Base-by-base conservation (phyloP, 176 grass and related monocot genomes). In the barley (Hordeum vulgare) region DNA sequence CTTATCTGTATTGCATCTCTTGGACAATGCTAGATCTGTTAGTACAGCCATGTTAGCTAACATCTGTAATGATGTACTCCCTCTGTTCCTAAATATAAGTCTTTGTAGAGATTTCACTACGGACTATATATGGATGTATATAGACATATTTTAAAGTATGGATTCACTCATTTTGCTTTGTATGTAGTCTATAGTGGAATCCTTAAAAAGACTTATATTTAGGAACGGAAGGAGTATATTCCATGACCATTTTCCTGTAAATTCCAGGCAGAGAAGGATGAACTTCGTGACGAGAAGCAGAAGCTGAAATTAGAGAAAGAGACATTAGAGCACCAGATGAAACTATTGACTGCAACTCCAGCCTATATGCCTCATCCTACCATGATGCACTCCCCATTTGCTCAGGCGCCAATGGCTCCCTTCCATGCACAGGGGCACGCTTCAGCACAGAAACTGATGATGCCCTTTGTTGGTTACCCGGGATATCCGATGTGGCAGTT, bases 281-380 rank as follows among this genome's bases (percentile, higher is more conserved):
- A 94, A n/a, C 87, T 94, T 74, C 87, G 89, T 11, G 89, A 94
- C 24, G 92, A 94, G 87, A 94, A 94, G 74, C 89, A 90, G 47
- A 94, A 75, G 69, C 61, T 91, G 68, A 94, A 90, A 84, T 49
- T 77, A 75, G 92, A 91, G 74, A 94, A 87, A 56, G 92, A 94
- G 23, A 68, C 54, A 66, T 81, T 94, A 40, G 92, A 91, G 74
- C 87, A 91, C 74, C 81, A 94, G 80, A 72, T 91, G 76, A 94
- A 94, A 54, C 84, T 94, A 73, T 28, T 91, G 86, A 82, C 74
- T 2, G 23, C 84, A 39, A 84, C 81, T 69, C 84, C 89, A 20
- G 61, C 86, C 59, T 91, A 87, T 80, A 89, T 91, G 83, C 81
- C 87, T 74, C 89, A 89, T n/a, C 84, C 84, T 17, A 73, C 85